Evolutionary conservation across 1,284 basidiomycete genomes (phyloP), one percentile per base, ranked within the genome.

Genomic region (Sporisorium exsertum): DNA sequence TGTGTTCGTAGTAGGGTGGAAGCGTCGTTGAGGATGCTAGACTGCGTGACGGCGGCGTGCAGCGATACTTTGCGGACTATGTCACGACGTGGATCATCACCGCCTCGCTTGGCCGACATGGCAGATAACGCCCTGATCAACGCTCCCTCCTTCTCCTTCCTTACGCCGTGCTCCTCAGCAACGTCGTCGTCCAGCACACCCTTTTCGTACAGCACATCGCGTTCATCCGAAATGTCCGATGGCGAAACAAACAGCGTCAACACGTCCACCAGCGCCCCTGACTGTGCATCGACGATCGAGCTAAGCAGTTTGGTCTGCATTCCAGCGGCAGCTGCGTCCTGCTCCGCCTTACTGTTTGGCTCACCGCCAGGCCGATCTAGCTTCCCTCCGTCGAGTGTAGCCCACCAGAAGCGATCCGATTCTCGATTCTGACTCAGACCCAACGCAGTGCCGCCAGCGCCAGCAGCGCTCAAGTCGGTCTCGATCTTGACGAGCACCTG

Each of bases 231-330:
- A 9, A 77, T 26, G 26, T 77, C 74, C 9, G 45, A 15, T 2
- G 74, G 74, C 47, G 61, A 58, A 5, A 77, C 20, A 32, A 77
- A 77, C 15, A 77, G 58, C 58, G 70, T 53, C 59, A 77, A 18
- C 33, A 58, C 57, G 26, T 77, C 74, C 16, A 73, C 57, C 29
- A 77, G 46, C 24, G 64, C 74, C 3, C 66, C 74, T 2, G 60
- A 56, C 20, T 72, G 47, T 4, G 60, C 47, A 45, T 68, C 69
- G 22, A 66, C 63, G 24, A 77, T 63, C 26, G 61, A 54, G 7
- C 33, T 58, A 22, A 72, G 37, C 58, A 76, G 37, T 51, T 72
- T 67, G 8, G 40, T 27, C 22, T 57, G 50, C 27, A 69, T 5
- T 13, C 45, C 56, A 13, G 40, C 54, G 27, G 42, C 45, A 3